Conservation (phyloP, 768 basidiomycete species). For the Naganishia antarctica region DNA sequence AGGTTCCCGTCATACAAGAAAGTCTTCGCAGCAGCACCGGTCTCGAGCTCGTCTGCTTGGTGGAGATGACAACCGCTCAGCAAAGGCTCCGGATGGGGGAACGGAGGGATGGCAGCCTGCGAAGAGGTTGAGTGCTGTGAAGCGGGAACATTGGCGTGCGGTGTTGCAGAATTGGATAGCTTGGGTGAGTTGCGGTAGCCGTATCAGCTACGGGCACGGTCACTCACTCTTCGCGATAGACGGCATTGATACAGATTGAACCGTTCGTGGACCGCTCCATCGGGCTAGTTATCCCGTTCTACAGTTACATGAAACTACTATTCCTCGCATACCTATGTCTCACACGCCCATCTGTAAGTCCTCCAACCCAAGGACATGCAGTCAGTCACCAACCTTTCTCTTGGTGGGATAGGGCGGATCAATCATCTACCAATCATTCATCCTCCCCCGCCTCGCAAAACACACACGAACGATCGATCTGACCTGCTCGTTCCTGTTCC, state of each 20-base stretch:
- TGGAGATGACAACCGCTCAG: too few species aligned
- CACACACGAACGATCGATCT: constrained; percentile 5
- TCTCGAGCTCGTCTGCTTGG: too few species aligned
- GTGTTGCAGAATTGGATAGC: constrained; percentile 15
- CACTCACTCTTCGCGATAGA: background rate
- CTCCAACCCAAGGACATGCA: background rate
- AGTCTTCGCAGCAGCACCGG: too few species aligned
- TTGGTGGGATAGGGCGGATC: constrained; percentile 1
- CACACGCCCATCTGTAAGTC: constrained; percentile 12
- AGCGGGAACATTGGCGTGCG: constrained; percentile 8
- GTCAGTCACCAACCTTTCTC: background rate
- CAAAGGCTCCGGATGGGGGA: background rate
- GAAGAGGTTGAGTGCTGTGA: background rate
- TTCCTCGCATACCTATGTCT: constrained; percentile 12
- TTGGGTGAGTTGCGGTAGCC: constrained; percentile 8
- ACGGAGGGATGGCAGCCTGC: constrained; percentile 5
- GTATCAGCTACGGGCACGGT: too few species aligned
- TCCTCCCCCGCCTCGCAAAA: constrained; percentile 3
- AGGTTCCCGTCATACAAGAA: too few species aligned
- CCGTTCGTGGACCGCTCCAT: constrained; percentile 6
- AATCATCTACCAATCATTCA: background rate
- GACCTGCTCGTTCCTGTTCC: background rate
- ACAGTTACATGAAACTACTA: background rate
- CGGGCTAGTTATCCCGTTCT: constrained; percentile 2
- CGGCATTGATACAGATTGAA: background rate